Evolutionary conservation across 352 stramenopile species (phyloP), one percentile per base, ranked within the genome.

Genomic region (Phytopythium oedochilum): DNA sequence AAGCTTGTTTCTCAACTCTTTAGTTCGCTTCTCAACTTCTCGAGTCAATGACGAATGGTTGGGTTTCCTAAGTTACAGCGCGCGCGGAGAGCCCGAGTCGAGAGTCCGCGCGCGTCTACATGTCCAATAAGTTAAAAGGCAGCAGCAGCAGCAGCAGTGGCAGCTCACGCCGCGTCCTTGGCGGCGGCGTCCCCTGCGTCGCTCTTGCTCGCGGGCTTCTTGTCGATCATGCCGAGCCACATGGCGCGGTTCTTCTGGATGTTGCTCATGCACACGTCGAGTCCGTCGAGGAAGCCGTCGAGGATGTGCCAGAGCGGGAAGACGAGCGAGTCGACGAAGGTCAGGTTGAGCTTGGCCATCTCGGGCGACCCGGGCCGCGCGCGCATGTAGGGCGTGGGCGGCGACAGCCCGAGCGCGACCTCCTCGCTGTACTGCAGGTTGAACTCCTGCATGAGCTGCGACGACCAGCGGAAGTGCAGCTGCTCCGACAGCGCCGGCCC

Each of bases 311-410:
- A 95, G 29, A 95, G 67, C 47, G 86, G 86, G 58, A 91, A 90
- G 11, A 89, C 81, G 54, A 85, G 91, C 51, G 77, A 94, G 56
- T 91, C 78, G 12, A 92, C 86, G 55, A 96, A 96, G 25, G 70
- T 67, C 22, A 94, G 59, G 60, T 94, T 91, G 31, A 92, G 75
- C 36, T 88, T 83, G 28, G 78, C 71, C 43, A 88, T 73, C 54
- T 88, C 81, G 1, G 76, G 60, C 15, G 80, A 87, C 44, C 70
- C 61, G 1, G 87, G 72, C 39, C 71, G 60, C 10, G 63, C 79
- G 53, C 77, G 79, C 86, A 96, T 95, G 65, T 90, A 93, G n/a
- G 81, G 66, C 22, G 80, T 88, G 23, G 77, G 71, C 20, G 49
- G 49, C 15, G 66, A 53, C 26, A 96, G 69, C 1, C 83, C 83